Evolutionary conservation across 176 grass and related monocot genomes (phyloP), one percentile per base, ranked within the genome.

Genomic region (Puccinellia tenuiflora): DNA sequence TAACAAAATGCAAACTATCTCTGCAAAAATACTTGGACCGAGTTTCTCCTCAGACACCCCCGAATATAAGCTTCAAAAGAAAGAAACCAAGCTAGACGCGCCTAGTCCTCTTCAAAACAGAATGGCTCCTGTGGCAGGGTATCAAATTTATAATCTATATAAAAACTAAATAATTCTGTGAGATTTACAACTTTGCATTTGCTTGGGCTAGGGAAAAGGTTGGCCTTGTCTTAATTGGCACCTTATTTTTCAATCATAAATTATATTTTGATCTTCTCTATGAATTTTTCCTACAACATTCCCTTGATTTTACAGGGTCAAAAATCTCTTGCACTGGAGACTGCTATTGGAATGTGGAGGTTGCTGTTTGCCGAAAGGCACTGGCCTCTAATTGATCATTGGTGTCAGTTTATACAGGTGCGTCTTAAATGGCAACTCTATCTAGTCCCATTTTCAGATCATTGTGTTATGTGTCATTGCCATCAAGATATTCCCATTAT

Each of bases 141-240:
- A 34, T 34, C 4, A 34, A 34, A 34, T 34, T 34, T n/a, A n/a
- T n/a, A n/a, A n/a, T n/a, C n/a, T n/a, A n/a, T n/a, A n/a, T n/a
- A n/a, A n/a, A n/a, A n/a, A n/a, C n/a, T n/a, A n/a, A n/a, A n/a
- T n/a, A n/a, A n/a, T 99, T 99, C 75, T 79, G 91, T 85, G 97
- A 99, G 67, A 99, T 99, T 68, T 99, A 99, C 91, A 94, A 94
- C 86, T 99, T 99, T 26, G 90, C 97, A 22, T 99, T 99, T 88
- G 69, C 77, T 86, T 99, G 97, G 97, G 97, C 97, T 79, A 92
- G 88, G 71, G 97, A 99, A 86, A 96, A 99, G 97, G 97, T 83
- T 86, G 68, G 68, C 9, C 48, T 83, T 20, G 6, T 72, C 62
- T 86, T 53, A 16, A 9, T 70, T 67, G 57, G n/a, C 38, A 66